Evolutionary conservation across 768 basidiomycete species (phyloP).

Genomic region (Kwoniella pini): DNA sequence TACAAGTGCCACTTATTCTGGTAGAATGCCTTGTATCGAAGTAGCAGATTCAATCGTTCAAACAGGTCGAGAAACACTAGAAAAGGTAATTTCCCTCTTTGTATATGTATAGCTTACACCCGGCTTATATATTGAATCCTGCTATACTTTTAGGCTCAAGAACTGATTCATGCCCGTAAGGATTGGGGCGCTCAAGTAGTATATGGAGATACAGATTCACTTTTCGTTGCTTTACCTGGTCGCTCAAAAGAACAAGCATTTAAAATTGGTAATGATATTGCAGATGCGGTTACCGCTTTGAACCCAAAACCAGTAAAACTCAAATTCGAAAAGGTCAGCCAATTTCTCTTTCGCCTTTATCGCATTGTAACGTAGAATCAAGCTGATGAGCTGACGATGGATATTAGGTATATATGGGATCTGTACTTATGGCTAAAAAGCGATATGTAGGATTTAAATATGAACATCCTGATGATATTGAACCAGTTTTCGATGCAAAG

Average conservation of each 20-base stretch:
- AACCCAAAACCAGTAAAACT: slow-evolving; percentile 92
- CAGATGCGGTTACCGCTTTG: slow-evolving; percentile 76
- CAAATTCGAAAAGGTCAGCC: slow-evolving; percentile 89
- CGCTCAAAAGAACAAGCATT: slow-evolving; percentile 93
- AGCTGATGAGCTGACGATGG: slow-evolving; percentile 13
- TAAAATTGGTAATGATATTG: slow-evolving; percentile 86
- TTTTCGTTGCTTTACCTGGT: slow-evolving; percentile 88
- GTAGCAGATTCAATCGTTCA: slow-evolving; percentile 98
- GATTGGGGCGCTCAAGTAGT: slow-evolving; percentile 93
- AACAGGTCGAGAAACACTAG: slow-evolving; percentile 89
- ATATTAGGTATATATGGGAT: slow-evolving; percentile 84
- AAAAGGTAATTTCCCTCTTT: slow-evolving; percentile 64
- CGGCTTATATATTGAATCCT: too few relatives aligned
- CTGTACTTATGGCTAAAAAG: slow-evolving; percentile 96
- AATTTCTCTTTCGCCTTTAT: too few relatives aligned
- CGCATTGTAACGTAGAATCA: too few relatives aligned
- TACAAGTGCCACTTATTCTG: slow-evolving; percentile 89
- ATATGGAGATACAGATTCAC: slow-evolving; percentile 96
- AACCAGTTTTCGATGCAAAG: slow-evolving; percentile 89
- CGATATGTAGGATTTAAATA: slow-evolving; percentile 97
- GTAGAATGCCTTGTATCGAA: slow-evolving; percentile 97
- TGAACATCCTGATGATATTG: slow-evolving; percentile 74
- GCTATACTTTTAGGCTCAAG: slow-evolving; percentile 70
- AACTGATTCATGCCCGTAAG: slow-evolving; percentile 68
- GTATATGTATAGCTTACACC: neutral